Base-by-base conservation (phyloP, 2,329 filamentous ascomycete species). In the Neophaeococcomyces aloes region DNA sequence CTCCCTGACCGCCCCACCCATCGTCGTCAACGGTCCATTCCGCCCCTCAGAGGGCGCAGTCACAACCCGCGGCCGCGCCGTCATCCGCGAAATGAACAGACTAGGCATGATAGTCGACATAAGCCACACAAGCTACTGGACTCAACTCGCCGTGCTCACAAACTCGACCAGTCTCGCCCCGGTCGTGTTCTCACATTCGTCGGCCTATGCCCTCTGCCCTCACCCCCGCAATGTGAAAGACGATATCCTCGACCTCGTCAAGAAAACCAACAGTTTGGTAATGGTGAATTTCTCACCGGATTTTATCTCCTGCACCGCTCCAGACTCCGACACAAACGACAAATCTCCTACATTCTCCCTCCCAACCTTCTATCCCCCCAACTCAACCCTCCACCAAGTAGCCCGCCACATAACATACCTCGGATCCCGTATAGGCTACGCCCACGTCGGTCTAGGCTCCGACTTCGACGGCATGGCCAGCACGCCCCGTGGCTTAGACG, bases 81-180 rank as follows among this genome's bases (percentile, higher is more conserved):
- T 95, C 0, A 70, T 96, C 34, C 70, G 70, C 29, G 89, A 96
- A 67, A 95, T 96, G 88, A 96, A 95, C 61, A 76, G 89, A 2
- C 69, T 95, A 2, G 89, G 89, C 19, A 87, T 95, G 80, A 78
- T 95, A n/a, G 83, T 96, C 31, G 89, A 95, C 59, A 71, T 95
- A 29, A 75, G 83, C 5, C 89, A 95, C 61, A 78, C 80, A 18
- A 74, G 82, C 54, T 74, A 76, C 45, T 82, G 89, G 47, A 94
- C 88, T 0, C 91, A 93, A 85, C 67, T 79, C 5, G 84, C 94
- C 55, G 84, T 89, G 0, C 74, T 95, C 0, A 67, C 72, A 45
- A 52, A 35, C 10, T 21, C 30, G 25, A 34, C 34, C 31, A 53
- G 49, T 18, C 38, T 38, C 4, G 87, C 89, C 0, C 88, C 89